Base-by-base conservation (phyloP, 2,329 filamentous ascomycete genomes). In the Phoma sp. region DNA sequence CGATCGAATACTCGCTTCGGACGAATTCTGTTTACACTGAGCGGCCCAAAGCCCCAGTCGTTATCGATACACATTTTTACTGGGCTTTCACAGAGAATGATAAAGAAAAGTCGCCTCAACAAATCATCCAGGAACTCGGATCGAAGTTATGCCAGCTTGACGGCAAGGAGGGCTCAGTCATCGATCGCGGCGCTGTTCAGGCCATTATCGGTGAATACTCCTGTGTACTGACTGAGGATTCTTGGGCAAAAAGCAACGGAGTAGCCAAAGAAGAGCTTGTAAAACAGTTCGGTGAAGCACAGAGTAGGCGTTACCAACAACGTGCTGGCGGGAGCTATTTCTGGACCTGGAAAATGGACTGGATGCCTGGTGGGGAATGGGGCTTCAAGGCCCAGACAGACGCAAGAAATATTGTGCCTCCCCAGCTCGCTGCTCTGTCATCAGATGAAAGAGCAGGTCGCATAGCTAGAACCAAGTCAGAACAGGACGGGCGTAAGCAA, bases 281-380 rank as follows among this genome's bases (percentile, higher is more conserved):
- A 0, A 68, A 65, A 3, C 69, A 77, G 21, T 84, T 85, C 61
- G 82, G 82, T 12, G 73, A 76, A 39, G 77, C 76, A 2, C 79
- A 86, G 63, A 79, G 75, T 24, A 64, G 74, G 10, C 75, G 75
- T 38, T 86, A 80, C 69, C 78, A 82, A 51, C 64, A 77, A n/a
- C 77, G 76, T 39, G 71, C 81, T 13, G 81, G 80, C 2, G 84
- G 84, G 1, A 77, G 76, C 29, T 85, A 81, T 63, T 87, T 86
- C 73, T 86, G 84, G 84, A 86, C 84, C 0, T 82, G 77, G 64
- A 84, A 84, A 50, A 86, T 86, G 83, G 78, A 84, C 59, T 86
- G 84, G 83, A 84, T 84, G 78, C 78, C 80, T n/a, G 84, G 83
- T 12, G 84, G 83, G 12, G 84, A 84, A 68, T 86, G 84, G 84